Conservation (phyloP, 2,329 filamentous ascomycete genomes). For the Ophiostoma triangulosporum region DNA sequence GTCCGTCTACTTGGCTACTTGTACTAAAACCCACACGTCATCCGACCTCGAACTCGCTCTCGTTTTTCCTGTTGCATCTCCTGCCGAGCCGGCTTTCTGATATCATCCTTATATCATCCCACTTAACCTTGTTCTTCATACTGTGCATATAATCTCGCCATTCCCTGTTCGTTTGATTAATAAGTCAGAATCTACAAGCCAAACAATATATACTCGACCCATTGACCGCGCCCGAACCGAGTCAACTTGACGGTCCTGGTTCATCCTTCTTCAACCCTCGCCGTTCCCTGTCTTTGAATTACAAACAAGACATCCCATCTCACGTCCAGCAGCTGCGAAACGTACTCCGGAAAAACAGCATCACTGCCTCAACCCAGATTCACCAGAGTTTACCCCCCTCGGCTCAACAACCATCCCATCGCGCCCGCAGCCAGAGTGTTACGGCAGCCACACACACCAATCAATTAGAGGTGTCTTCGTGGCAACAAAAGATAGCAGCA, state of each 20-base stretch:
- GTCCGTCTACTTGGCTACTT: not conserved
- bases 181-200: not conserved
- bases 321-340: slow-evolving; percentile 13
- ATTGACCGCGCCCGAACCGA: slow-evolving; percentile 52
- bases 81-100: not conserved
- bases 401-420: not conserved
- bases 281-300: slow-evolving; percentile 14
- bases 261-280: slow-evolving; percentile 35
- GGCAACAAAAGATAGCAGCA: not conserved
- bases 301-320: slow-evolving; percentile 14
- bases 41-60: not conserved
- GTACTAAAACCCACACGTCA: not conserved
- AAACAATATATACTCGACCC: slow-evolving; percentile 49
- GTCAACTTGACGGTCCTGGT: slow-evolving; percentile 52
- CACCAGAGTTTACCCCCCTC: slow-evolving; percentile 17
- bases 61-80: not conserved
- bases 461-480: slow-evolving; percentile 5
- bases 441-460: not conserved
- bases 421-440: slow-evolving; percentile 4
- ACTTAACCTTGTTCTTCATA: no score
- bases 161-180: not conserved
- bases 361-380: slow-evolving; percentile 26
- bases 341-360: slow-evolving; percentile 28
- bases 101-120: not conserved
- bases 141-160: no score